Conservation (phyloP, 2,329 filamentous ascomycete genomes). For the Colletotrichum navitas region DNA sequence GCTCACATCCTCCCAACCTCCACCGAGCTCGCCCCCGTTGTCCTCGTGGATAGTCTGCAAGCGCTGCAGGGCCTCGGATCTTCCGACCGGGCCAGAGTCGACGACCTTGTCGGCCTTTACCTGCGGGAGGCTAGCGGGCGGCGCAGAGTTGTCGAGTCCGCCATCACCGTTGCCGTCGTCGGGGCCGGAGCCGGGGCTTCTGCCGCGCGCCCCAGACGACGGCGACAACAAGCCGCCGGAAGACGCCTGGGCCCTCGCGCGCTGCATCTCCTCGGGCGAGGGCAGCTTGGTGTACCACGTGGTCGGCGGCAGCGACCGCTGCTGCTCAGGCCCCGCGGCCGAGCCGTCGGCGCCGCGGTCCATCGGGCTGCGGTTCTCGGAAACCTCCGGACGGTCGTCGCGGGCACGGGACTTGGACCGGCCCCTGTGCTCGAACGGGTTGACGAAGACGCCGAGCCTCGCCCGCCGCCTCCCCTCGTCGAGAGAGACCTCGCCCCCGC, state of each 20-base stretch:
- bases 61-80: neutral
- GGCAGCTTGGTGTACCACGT: neutral
- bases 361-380: neutral
- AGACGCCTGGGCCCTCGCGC: neutral
- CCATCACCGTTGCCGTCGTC: neutral
- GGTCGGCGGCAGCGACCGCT: no score
- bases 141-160: no score
- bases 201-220: neutral
- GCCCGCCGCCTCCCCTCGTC: neutral
- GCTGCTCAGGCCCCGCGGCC: no score
- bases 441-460: neutral
- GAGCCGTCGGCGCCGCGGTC: neutral
- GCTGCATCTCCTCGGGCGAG: neutral
- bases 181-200: neutral
- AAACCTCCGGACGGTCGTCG: neutral
- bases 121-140: no score
- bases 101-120: neutral
- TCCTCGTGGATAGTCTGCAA: conserved; percentile 3
- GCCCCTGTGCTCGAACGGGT: neutral
- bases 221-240: neutral
- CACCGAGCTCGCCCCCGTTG: neutral
- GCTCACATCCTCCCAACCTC: neutral
- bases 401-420: neutral
- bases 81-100: neutral
- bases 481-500: neutral